phyloP scores from a whole-genome alignment of 2,329 filamentous ascomycete genomes.

The Alternaria burnsii region DNA sequence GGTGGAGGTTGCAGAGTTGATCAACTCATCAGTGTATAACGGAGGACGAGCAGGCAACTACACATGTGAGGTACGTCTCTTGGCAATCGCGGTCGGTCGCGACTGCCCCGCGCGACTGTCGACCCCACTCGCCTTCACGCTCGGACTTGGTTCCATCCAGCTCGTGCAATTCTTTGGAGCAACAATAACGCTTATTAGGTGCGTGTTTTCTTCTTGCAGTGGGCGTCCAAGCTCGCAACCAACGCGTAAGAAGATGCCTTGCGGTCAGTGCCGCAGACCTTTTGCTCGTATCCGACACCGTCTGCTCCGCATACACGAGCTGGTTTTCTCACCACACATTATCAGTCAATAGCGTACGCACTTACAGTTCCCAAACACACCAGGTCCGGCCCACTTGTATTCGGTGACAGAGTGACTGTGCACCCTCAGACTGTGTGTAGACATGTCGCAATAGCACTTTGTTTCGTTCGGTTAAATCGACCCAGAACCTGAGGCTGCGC shows the following conservation, averaged over 20 bases:
- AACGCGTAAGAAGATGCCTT: background rate
- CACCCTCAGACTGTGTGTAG: background rate
- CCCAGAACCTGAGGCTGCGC: slow-evolving; percentile 26
- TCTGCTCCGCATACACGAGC: slow-evolving; percentile 1
- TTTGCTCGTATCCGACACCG: background rate
- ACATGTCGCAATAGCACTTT: background rate
- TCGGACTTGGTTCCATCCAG: background rate
- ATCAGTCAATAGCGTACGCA: background rate
- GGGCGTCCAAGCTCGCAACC: background rate
- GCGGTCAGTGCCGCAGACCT: background rate
- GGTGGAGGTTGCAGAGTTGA: background rate
- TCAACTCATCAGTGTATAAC: slow-evolving; percentile 3
- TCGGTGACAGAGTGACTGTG: background rate
- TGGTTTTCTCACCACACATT: background rate
- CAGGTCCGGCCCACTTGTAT: slow-evolving; percentile 1
- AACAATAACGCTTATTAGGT: background rate
- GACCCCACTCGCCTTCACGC: slow-evolving; percentile 9
- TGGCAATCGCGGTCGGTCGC: slow-evolving; percentile 31
- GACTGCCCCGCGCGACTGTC: slow-evolving; percentile 28
- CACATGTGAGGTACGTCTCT: slow-evolving; percentile 12
- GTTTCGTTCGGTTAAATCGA: background rate
- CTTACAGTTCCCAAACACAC: background rate
- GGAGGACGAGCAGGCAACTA: slow-evolving; percentile 23
- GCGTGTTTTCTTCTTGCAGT: background rate
- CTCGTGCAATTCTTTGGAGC: background rate